phyloP scores from a whole-genome alignment of 805 yeast species.

The Starmerella davenportii region DNA sequence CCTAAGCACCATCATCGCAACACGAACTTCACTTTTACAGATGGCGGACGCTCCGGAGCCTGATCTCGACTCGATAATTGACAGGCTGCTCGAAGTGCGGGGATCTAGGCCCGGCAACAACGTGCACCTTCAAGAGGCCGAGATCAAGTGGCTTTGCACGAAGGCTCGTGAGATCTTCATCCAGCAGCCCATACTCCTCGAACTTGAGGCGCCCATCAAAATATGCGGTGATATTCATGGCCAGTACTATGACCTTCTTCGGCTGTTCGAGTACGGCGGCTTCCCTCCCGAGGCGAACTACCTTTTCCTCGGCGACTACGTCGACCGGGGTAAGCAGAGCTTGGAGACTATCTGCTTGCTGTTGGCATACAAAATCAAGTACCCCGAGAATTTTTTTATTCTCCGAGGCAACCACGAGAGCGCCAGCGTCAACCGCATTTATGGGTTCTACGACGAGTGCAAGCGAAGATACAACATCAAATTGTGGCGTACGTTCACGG shows the following conservation, averaged over 20 bases:
- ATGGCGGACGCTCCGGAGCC: slow-evolving; percentile 45
- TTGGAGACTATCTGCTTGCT: slow-evolving; percentile 86
- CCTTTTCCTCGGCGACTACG: slow-evolving; percentile 89
- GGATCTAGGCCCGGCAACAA: slow-evolving; percentile 98
- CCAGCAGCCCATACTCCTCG: slow-evolving; percentile 89
- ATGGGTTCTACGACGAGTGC: slow-evolving; percentile 97
- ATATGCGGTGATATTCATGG: slow-evolving; percentile 96
- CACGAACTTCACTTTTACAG: slow-evolving; percentile 2
- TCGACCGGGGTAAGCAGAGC: slow-evolving; percentile 96
- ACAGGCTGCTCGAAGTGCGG: slow-evolving; percentile 88
- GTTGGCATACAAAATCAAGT: slow-evolving; percentile 90
- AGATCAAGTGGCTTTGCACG: slow-evolving; percentile 86
- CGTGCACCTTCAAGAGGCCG: slow-evolving; percentile 82
- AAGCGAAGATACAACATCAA: slow-evolving; percentile 91
- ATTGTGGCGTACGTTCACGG: slow-evolving; percentile 97
- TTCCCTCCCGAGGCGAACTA: slow-evolving; percentile 98
- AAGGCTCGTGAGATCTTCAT: slow-evolving; percentile 96
- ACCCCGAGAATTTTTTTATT: slow-evolving; percentile 93
- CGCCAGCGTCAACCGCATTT: slow-evolving; percentile 93
- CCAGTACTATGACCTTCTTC: slow-evolving; percentile 85
- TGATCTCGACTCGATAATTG: slow-evolving; percentile 92
- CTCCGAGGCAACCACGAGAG: slow-evolving; percentile 97
- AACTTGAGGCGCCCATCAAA: slow-evolving; percentile 92
- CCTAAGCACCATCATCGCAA: slow-evolving; percentile 12
- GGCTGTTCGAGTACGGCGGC: slow-evolving; percentile 95